Base-by-base conservation (phyloP, 108 stramenopile genomes). In the Aurantiochytrium sp. region DNA sequence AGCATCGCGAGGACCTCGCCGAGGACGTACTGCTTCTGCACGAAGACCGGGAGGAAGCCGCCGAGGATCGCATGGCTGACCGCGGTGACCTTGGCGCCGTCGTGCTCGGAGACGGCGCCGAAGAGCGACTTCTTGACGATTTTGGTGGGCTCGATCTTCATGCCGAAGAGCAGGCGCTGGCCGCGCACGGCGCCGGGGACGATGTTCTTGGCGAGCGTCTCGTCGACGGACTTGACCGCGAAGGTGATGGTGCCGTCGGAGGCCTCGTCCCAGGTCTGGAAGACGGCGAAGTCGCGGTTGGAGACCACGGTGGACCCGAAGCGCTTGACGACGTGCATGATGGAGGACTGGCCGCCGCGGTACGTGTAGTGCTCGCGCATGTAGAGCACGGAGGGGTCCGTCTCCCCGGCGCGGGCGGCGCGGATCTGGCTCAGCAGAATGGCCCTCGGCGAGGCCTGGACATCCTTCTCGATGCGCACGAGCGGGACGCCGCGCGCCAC, bases 351-450 rank as follows among this genome's bases (percentile, higher is more conserved):
- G 73, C 73, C 73, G 39, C 73, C 73, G 42, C 73, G 73, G 45
- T 48, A 81, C 8, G 73, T 81, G 73, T 81, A 81, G 24, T 81
- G 73, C 2, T 81, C 73, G 39, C 73, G 73, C 73, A 81, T 81
- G 3, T 81, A 81, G 10, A 81, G n/a, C 42, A 81, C 42, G 39
- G 39, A 48, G 30, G 73, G 30, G 45, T 81, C 45, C 6, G 27
- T n/a, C 19, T 27, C 12, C 10, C 73, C 73, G n/a, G 39, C 42
- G 0, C 32, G 73, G 42, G 21, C 73, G 6, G 73, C 73, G 45
- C 73, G 73, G 73, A 81, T 81, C 45, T 81, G 73, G 45, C 42
- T 81, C 10, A 81, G 73, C n/a, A 81, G 73, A 81, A 81, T 48
- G 27, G n/a, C n/a, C 21, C 73, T 6, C 30, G 73, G 73, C 0